These are phyloP conservation scores for Cordyceps militaris DNA, from an alignment of 2,329 filamentous ascomycete genomes.

Conservation along the genomic window DNA sequence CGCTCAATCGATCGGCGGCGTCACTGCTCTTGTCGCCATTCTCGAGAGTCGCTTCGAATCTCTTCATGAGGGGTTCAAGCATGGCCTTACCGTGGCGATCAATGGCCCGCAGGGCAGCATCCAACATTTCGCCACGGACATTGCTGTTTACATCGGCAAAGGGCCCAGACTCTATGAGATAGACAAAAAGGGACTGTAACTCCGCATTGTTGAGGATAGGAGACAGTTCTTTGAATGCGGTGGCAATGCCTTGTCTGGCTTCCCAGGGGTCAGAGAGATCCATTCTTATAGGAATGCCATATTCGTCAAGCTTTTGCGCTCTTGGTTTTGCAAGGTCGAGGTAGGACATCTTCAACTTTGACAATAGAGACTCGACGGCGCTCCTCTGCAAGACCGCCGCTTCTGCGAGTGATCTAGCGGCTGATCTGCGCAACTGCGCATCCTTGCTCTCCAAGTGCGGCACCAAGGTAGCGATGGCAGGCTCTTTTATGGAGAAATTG, in stretches of 20 bases:
- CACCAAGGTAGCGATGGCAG: constrained; percentile 61
- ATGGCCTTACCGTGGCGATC: constrained; percentile 72
- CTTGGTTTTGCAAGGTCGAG: constrained; percentile 73
- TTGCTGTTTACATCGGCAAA: constrained; percentile 72
- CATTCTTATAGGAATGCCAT: constrained; percentile 87
- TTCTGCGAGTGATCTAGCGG: constrained; percentile 74
- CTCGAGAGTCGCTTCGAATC: constrained; percentile 84
- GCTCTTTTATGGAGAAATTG: constrained; percentile 60
- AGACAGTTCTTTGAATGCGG: constrained; percentile 78
- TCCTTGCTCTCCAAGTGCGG: constrained; percentile 77
- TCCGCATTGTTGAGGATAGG: constrained; percentile 59
- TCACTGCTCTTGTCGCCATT: constrained; percentile 75
- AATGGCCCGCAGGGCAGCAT: constrained; percentile 77
- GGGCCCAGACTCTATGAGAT: constrained; percentile 78
- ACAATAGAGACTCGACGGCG: constrained; percentile 55
- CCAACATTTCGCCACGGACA: constrained; percentile 85
- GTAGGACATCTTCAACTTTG: constrained; percentile 64
- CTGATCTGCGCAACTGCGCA: constrained; percentile 72
- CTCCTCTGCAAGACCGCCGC: constrained; percentile 55
- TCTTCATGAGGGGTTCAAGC: constrained; percentile 84
- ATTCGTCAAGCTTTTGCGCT: constrained; percentile 79
- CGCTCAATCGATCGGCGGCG: constrained; percentile 82
- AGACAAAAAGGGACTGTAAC: constrained; percentile 72
- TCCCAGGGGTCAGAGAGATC: constrained; percentile 90
- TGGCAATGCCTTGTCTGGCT: constrained; percentile 77